Evolutionary conservation across 1,284 basidiomycete genomes (phyloP).

Genomic region (Rhodotorula sp.): DNA sequence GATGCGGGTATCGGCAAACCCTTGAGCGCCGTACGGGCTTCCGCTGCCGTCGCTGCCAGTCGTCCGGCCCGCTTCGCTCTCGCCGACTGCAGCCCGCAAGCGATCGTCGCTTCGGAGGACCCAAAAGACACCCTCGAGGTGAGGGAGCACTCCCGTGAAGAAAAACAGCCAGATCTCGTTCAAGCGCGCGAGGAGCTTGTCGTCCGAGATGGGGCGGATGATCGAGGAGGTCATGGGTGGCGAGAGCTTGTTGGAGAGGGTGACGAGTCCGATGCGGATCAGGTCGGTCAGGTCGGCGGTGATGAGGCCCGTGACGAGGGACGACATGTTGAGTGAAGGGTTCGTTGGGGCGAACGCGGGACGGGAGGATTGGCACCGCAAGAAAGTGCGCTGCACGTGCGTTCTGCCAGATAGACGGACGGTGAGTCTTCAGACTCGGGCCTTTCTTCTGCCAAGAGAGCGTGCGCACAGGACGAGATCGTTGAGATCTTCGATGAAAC

Average conservation of each 20-base stretch:
- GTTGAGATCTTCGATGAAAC: conserved; percentile 89
- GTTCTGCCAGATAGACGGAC: conserved; percentile 44
- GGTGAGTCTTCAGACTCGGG: not conserved
- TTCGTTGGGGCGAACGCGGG: conserved; percentile 25
- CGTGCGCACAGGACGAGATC: conserved; percentile 59
- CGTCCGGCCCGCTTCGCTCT: conserved; percentile 33
- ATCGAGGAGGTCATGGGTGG: not conserved
- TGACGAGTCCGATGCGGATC: conserved; percentile 83
- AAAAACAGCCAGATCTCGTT: conserved; percentile 93
- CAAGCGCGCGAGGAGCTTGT: conserved; percentile 49
- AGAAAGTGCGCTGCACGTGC: conserved; percentile 62
- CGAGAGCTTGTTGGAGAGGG: conserved; percentile 75
- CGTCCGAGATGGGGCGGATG: conserved; percentile 2
- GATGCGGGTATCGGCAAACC: conserved; percentile 52
- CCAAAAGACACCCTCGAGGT: conserved; percentile 65
- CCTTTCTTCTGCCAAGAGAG: not conserved
- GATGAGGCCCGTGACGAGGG: conserved; percentile 56
- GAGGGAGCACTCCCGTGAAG: conserved; percentile 87
- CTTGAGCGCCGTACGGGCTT: conserved; percentile 24
- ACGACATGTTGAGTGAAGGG: conserved; percentile 23
- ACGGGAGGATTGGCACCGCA: conserved; percentile 46
- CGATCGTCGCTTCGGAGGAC: conserved; percentile 49
- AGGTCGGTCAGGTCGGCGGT: conserved; percentile 78
- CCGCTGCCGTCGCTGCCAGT: conserved; percentile 4
- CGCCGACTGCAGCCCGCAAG: conserved; percentile 40